Conservation (phyloP, 495 filamentous ascomycete species). For the Apodospora peruviana region DNA sequence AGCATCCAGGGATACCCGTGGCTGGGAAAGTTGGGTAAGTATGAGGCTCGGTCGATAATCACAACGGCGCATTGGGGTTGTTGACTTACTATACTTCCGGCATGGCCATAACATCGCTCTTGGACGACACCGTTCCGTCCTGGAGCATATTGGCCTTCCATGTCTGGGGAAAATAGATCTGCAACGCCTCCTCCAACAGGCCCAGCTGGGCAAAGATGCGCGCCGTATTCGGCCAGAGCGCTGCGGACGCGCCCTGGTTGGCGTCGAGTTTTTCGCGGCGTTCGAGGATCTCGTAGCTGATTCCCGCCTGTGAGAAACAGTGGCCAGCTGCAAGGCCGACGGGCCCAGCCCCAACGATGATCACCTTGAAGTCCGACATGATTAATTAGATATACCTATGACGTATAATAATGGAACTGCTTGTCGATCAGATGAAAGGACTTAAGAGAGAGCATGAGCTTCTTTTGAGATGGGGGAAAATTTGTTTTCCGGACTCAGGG, state of each 20-base stretch:
- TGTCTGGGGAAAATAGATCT: not conserved
- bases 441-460: no score
- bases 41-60: not conserved
- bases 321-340: slow-evolving; percentile 43
- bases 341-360: slow-evolving; percentile 48
- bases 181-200: slow-evolving; percentile 1
- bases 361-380: slow-evolving; percentile 32
- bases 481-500: no score
- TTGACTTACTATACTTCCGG: not conserved
- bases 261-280: slow-evolving; percentile 26
- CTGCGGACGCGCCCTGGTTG: slow-evolving; percentile 32
- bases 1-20: slow-evolving; percentile 3
- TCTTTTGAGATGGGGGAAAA: no score
- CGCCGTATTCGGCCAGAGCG: slow-evolving; percentile 21
- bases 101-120: not conserved
- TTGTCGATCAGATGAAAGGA: no score
- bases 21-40: not conserved
- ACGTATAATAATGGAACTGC: no score
- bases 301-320: slow-evolving; percentile 30
- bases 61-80: no score
- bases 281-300: slow-evolving; percentile 48
- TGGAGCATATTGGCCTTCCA: not conserved
- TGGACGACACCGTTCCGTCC: not conserved
- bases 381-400: no score
- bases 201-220: slow-evolving; percentile 46